These are phyloP conservation scores for Calonectria pseudoreteaudii DNA, from an alignment of 2,329 filamentous ascomycete genomes.

Conservation along the genomic window DNA sequence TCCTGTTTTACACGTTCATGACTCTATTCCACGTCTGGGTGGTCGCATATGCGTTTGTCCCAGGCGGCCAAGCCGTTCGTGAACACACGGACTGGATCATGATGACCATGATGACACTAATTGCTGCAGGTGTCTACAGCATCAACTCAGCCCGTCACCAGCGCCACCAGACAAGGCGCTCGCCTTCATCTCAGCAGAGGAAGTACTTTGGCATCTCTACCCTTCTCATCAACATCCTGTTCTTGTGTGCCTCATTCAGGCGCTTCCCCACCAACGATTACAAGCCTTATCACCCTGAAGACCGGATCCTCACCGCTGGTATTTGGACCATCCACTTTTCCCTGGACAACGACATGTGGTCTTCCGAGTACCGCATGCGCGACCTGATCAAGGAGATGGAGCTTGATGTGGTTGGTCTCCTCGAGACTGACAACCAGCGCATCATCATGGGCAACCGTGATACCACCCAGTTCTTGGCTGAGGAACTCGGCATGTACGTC, in stretches of 20 bases:
- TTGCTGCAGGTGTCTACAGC: slow-evolving; percentile 88
- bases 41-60: slow-evolving; percentile 97
- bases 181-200: slow-evolving; percentile 56
- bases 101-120: slow-evolving; percentile 83
- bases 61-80: slow-evolving; percentile 89
- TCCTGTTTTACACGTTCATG: slow-evolving; percentile 92
- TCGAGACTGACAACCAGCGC: slow-evolving; percentile 93
- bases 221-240: slow-evolving; percentile 81
- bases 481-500: slow-evolving; percentile 98
- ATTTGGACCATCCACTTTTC: slow-evolving; percentile 99
- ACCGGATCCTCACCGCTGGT: slow-evolving; percentile 89
- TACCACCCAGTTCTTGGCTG: slow-evolving; percentile 92
- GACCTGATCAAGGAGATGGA: slow-evolving; percentile 94
- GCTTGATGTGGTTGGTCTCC: slow-evolving; percentile 93
- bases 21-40: slow-evolving; percentile 99
- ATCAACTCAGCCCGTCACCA: slow-evolving; percentile 64
- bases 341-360: slow-evolving; percentile 99
- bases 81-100: slow-evolving; percentile 98
- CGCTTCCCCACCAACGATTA: slow-evolving; percentile 96
- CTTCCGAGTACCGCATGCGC: slow-evolving; percentile 92
- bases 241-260: slow-evolving; percentile 83
- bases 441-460: slow-evolving; percentile 99
- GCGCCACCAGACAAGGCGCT: slow-evolving; percentile 47
- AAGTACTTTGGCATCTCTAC: slow-evolving; percentile 70
- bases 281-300: slow-evolving; percentile 86